phyloP scores from a whole-genome alignment of 257 asterid genomes.

The Asclepias syriaca region DNA sequence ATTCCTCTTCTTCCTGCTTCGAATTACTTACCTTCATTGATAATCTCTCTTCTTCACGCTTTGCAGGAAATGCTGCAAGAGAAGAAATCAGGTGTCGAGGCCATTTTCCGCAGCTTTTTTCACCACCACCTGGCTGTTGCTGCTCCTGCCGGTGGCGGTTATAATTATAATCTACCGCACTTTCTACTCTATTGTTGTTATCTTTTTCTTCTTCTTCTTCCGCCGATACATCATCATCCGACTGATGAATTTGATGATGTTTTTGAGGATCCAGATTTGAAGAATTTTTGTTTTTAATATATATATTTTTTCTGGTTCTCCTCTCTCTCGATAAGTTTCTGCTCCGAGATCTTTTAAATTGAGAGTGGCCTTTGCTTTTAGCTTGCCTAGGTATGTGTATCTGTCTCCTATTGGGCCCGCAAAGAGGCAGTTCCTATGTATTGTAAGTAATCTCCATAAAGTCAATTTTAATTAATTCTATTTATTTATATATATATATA shows the following conservation, averaged over 20 bases:
- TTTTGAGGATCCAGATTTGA: constrained; percentile 26
- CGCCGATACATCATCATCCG: constrained; percentile 6
- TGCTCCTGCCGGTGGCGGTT: constrained; percentile 7
- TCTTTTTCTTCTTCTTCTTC: constrained; percentile 7
- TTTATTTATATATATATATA: background rate
- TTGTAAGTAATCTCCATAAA: background rate
- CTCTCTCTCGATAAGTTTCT: constrained; percentile 3
- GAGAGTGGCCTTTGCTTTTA: constrained; percentile 7
- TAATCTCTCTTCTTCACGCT: background rate
- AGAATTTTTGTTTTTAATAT: background rate
- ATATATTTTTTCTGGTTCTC: background rate
- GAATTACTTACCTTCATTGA: constrained; percentile 7
- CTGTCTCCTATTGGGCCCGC: constrained; percentile 16
- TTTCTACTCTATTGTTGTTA: background rate
- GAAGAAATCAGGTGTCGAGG: constrained; percentile 9
- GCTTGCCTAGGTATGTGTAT: constrained; percentile 12
- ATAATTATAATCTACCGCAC: background rate
- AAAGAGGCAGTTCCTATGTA: background rate
- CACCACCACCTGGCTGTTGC: background rate
- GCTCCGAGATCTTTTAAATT: constrained; percentile 3
- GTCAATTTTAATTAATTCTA: background rate
- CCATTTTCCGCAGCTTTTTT: constrained; percentile 4
- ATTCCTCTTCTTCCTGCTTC: background rate
- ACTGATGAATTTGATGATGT: constrained; percentile 10
- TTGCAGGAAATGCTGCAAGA: background rate